Conservation (phyloP, 2,329 filamentous ascomycete species). For the Paraconiothyrium brasiliense region DNA sequence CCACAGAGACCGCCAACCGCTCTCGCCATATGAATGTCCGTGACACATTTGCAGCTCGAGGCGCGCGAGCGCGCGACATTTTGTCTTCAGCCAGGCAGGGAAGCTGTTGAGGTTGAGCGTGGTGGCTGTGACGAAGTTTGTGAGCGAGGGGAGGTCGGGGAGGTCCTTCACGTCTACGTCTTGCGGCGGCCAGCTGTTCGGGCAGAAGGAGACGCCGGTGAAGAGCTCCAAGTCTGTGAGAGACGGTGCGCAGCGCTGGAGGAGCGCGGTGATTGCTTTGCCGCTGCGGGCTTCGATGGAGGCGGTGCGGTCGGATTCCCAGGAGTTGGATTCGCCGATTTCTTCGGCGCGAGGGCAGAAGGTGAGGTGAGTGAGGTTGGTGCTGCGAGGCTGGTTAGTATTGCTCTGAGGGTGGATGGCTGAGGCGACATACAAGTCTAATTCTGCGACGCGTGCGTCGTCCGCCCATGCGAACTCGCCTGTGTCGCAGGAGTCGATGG, state of each 20-base stretch:
- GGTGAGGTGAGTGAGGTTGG: background rate
- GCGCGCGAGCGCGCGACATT: background rate
- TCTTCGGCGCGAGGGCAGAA: background rate
- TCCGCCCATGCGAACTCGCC: conserved; percentile 2
- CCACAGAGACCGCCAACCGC: conserved; percentile 6
- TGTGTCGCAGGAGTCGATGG: background rate
- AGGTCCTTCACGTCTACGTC: background rate
- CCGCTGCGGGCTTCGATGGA: background rate
- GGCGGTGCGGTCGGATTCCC: background rate
- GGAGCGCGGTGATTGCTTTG: background rate
- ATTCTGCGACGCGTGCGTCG: background rate
- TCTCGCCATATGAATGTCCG: background rate
- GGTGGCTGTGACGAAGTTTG: background rate
- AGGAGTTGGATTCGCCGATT: background rate
- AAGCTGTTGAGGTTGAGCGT: conserved; percentile 6
- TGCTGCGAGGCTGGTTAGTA: background rate
- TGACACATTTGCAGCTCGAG: background rate
- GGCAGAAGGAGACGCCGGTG: background rate
- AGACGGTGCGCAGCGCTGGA: background rate
- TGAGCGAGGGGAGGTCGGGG: background rate
- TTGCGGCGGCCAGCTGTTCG: background rate
- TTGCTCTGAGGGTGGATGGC: no score
- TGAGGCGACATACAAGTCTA: background rate
- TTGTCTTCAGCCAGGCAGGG: background rate
- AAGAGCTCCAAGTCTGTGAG: background rate